A percentile compares a stretch with the other conserved stretches of the same genome.
Evolutionary conservation across 495 filamentous ascomycete species (phyloP).

Genomic region (Letharia columbiana): DNA sequence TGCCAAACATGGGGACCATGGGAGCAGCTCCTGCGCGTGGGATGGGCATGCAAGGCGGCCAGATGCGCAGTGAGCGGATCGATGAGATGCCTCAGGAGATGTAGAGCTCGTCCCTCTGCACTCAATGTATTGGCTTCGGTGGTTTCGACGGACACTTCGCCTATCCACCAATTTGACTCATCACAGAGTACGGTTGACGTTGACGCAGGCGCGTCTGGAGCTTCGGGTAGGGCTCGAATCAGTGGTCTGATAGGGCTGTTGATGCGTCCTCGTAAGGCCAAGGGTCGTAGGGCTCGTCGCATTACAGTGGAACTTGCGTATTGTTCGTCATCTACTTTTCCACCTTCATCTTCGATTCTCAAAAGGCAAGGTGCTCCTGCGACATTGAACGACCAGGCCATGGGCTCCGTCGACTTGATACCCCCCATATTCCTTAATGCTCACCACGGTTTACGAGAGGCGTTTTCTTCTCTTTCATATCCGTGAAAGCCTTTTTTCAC

Average conservation of each 20-base stretch:
- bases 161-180: neutral
- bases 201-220: constrained; percentile 7
- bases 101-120: constrained; percentile 10
- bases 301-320: constrained; percentile 6
- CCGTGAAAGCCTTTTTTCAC: neutral
- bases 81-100: constrained; percentile 23
- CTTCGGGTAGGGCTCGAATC: constrained; percentile 19
- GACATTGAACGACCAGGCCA: neutral
- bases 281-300: constrained; percentile 14
- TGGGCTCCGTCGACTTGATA: constrained; percentile 1
- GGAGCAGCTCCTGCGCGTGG: constrained; percentile 11
- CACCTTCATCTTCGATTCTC: constrained; percentile 2
- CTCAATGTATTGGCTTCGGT: neutral
- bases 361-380: constrained; percentile 8
- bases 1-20: constrained; percentile 14
- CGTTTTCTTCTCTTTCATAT: neutral
- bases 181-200: constrained; percentile 9
- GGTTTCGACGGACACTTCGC: constrained; percentile 5
- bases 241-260: constrained; percentile 17
- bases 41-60: constrained; percentile 15
- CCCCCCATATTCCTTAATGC: neutral
- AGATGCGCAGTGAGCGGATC: constrained; percentile 15
- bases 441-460: neutral
- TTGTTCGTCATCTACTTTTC: constrained; percentile 14
- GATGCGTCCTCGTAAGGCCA: constrained; percentile 16